Conservation (phyloP, 176 grass and related monocot genomes). For the Oryza nivara region DNA sequence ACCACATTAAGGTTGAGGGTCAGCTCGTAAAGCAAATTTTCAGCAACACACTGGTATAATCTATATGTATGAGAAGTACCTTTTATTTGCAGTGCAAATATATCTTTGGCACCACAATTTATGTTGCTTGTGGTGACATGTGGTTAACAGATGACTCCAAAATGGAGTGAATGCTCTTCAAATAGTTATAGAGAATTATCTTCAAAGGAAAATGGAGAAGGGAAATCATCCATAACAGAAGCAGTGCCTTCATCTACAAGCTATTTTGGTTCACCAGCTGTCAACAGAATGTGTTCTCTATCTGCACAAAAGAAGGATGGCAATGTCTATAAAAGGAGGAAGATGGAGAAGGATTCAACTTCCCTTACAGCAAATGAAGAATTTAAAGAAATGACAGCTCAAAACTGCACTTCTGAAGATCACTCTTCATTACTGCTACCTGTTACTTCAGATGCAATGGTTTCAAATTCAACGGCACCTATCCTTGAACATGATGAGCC, state of each 20-base stretch:
- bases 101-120: slow-evolving; percentile 37
- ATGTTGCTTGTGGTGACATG: slow-evolving; percentile 42
- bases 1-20: slow-evolving; percentile 44
- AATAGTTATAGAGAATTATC: slow-evolving; percentile 43
- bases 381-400: slow-evolving; percentile 36
- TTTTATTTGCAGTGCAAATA: slow-evolving; percentile 26
- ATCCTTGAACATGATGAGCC: slow-evolving; percentile 22
- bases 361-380: slow-evolving; percentile 40
- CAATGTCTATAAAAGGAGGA: slow-evolving; percentile 67
- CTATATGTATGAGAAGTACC: slow-evolving; percentile 23
- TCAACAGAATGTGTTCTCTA: slow-evolving; percentile 53
- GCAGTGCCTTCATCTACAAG: slow-evolving; percentile 34
- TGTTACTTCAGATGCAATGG: slow-evolving; percentile 27
- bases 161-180: slow-evolving; percentile 51
- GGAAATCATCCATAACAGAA: slow-evolving; percentile 40
- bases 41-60: slow-evolving; percentile 41
- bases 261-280: slow-evolving; percentile 38
- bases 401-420: slow-evolving; percentile 46
- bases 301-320: slow-evolving; percentile 56
- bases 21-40: slow-evolving; percentile 31
- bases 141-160: slow-evolving; percentile 62
- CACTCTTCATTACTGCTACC: slow-evolving; percentile 36
- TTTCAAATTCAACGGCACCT: slow-evolving; percentile 31
- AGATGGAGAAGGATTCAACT: slow-evolving; percentile 61
- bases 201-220: slow-evolving; percentile 44